Evolutionary conservation across 805 yeast genomes (phyloP).

Genomic region (Starmerella gropengiesseri): DNA sequence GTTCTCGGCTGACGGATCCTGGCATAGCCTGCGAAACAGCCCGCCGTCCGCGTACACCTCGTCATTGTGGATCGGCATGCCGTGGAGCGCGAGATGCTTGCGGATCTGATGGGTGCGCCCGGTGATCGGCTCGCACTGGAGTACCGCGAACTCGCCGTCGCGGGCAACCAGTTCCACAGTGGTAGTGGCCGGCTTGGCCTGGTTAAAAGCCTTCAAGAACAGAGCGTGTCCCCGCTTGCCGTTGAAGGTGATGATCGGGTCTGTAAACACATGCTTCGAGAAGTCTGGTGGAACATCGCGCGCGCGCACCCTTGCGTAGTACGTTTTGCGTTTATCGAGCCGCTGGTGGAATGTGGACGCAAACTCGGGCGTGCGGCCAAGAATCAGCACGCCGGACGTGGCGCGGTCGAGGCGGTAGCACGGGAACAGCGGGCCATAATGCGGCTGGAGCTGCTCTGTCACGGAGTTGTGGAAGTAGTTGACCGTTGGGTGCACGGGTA

Average conservation of each 20-base stretch:
- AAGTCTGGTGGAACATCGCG: slow-evolving; percentile 1
- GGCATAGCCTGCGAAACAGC: slow-evolving; percentile 8
- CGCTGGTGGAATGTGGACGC: slow-evolving; percentile 10
- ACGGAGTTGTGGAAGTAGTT: slow-evolving; percentile 50
- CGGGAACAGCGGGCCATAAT: slow-evolving; percentile 20
- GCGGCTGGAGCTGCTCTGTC: slow-evolving; percentile 20
- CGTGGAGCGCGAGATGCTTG: slow-evolving; percentile 76
- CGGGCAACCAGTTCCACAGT: slow-evolving; percentile 4
- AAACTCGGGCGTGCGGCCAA: slow-evolving; percentile 17
- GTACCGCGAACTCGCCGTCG: slow-evolving; percentile 33
- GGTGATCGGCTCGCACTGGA: slow-evolving; percentile 70
- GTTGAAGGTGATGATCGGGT: slow-evolving; percentile 22
- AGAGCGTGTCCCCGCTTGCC: slow-evolving; percentile 22
- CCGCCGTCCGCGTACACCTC: slow-evolving; percentile 52
- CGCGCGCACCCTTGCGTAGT: slow-evolving; percentile 17
- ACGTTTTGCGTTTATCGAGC: slow-evolving; percentile 9
- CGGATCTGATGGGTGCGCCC: slow-evolving; percentile 94
- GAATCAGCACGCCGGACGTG: slow-evolving; percentile 25
- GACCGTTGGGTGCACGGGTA: slow-evolving; percentile 95
- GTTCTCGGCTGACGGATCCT: slow-evolving; percentile 13
- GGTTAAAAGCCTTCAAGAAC: slow-evolving; percentile 6
- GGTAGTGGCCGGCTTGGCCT: slow-evolving; percentile 20
- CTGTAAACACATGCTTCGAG: neutral
- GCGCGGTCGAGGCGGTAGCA: slow-evolving; percentile 25
- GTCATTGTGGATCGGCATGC: slow-evolving; percentile 82